Percentiles rank a stretch among this genome's conserved stretches.
phyloP scores from a whole-genome alignment of 257 asterid species.

The Rubia yunnanensis region DNA sequence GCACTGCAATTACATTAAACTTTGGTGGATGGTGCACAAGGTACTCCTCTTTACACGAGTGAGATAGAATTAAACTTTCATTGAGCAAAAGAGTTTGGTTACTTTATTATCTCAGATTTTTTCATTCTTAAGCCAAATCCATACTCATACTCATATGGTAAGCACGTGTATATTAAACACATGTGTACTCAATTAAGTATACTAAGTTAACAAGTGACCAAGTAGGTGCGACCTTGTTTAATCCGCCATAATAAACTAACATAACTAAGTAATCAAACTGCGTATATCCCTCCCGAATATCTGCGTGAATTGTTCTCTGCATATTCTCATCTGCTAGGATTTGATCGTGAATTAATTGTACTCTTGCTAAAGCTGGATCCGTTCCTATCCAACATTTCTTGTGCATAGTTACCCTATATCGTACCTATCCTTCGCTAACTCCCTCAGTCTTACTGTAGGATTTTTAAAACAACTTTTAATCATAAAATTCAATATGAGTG shows the following conservation, averaged over 20 bases:
- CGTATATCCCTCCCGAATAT: conserved; percentile 2
- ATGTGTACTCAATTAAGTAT: too few relatives aligned
- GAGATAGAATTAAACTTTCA: too few relatives aligned
- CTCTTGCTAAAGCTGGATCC: background rate
- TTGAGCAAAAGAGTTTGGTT: too few relatives aligned
- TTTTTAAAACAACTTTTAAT: too few relatives aligned
- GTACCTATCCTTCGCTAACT: background rate
- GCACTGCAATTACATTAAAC: too few relatives aligned
- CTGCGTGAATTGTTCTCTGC: background rate
- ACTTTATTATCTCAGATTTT: too few relatives aligned
- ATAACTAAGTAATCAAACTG: background rate
- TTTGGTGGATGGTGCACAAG: too few relatives aligned
- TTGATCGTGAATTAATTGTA: background rate
- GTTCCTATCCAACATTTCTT: background rate
- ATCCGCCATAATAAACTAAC: background rate
- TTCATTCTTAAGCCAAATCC: too few relatives aligned
- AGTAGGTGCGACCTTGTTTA: background rate
- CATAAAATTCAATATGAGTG: too few relatives aligned
- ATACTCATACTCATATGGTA: too few relatives aligned
- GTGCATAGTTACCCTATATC: background rate
- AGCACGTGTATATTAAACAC: too few relatives aligned
- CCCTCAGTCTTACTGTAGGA: background rate
- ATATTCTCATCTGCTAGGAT: background rate
- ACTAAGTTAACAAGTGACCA: background rate
- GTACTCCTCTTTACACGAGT: too few relatives aligned